Evolutionary conservation across 495 filamentous ascomycete species (phyloP), one percentile per base, ranked within the genome.

Genomic region (Podospora didyma): DNA sequence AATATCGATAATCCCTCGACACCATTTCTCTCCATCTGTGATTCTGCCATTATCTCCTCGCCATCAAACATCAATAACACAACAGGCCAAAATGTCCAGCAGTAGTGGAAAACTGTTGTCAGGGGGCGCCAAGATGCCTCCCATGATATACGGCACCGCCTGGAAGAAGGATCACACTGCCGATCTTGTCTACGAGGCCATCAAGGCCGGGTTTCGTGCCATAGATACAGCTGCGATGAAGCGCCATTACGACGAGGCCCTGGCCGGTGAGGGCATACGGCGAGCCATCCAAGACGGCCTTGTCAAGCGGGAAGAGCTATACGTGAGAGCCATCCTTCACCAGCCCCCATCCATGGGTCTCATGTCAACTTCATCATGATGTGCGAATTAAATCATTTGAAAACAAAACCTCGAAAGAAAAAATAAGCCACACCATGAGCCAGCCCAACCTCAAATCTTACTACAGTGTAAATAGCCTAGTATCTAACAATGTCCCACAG

Each of bases 151-250:
- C 64, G 90, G 89, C 44, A 92, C 89, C 7, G 90, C 90, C n/a
- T 93, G 89, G 90, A 92, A 93, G 72, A 88, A 89, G 66, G 84
- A 85, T 2, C 71, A 69, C 24, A 90, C 87, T 1, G 76, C 80
- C 19, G 77, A 83, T 35, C 77, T 91, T 1, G 88, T 92, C 23
- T 78, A 85, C 62, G 72, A 79, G 60, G 90, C 90, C 22, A 63
- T 95, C 59, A 75, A 78, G 51, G 71, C 82, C 12, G 90, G 90
- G 7, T 95, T 94, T 66, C 77, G 81, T 7, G 89, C 77, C 17
- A 73, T 93, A 51, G 90, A 95, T 63, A 92, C 89, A 0, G 89
- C 89, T 6, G 87, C 86, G 46, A 89, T 92, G 64, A 88, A 89
- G 14, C 79, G 79, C 55, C 90, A 93, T 68, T 94, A 93, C 62